Evolutionary conservation across 192 early-diverging fungal genomes (phyloP), one percentile per base, ranked within the genome.

Genomic region (Coemansia sp.): DNA sequence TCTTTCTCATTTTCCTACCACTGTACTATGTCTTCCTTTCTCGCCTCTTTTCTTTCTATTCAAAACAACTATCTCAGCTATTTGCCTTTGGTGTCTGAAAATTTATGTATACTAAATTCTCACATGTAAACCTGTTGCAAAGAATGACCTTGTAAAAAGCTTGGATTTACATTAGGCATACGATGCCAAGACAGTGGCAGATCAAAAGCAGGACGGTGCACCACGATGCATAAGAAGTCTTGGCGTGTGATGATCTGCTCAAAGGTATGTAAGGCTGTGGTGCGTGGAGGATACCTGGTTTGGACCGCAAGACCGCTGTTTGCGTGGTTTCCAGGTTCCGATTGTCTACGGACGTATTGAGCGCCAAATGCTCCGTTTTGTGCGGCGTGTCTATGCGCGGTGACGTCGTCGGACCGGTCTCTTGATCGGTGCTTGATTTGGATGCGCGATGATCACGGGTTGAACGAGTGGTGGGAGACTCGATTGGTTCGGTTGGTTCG

Each of bases 161-260:
- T 45, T n/a, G 41, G 16, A n/a, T 13, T 45, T n/a, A 45, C 26
- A 19, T 18, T 16, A 57, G 53, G 14, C 16, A 2, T 18, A 48
- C 18, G 6, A 3, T 9, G 48, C 48, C 48, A 49, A 49, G 48
- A 45, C 0, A 35, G 1, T 45, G 41, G 41, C 16, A 49, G n/a
- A 49, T 49, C 48, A 19, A 49, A n/a, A 49, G 48, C 48, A 49
- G 48, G 19, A 49, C 19, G 16, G 48, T 19, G 19, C 48, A 49
- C 16, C 16, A 20, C 8, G 48, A 39, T 59, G 58, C 58, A 59
- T 47, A 12, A 27, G 48, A 47, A 47, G 58, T 45, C 58, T 59
- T 59, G 58, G 58, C 58, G 24, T 27, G 19, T 24, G 58, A 13
- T n/a, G 58, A 59, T 59, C 58, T 43, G 7, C 11, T 19, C 24